Evolutionary conservation across 164 flowering plant genomes (phyloP), one percentile per base, ranked within the genome.

Genomic region (Warburgia ugandensis): DNA sequence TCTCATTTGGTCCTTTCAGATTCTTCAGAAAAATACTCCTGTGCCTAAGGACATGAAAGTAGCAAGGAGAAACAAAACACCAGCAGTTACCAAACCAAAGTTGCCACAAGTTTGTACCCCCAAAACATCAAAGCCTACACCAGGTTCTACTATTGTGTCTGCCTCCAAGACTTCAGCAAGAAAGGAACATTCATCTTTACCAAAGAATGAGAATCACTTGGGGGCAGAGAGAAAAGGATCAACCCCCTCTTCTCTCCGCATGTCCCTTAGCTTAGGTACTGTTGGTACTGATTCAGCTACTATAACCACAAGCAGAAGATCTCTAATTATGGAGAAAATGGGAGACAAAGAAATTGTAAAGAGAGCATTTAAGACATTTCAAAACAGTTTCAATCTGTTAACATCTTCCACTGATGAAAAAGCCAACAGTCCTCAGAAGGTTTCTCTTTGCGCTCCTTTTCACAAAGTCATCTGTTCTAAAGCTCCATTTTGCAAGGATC

Each of bases 341-440:
- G 91, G 85, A 25, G 95, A 86, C 62, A 86, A 86, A 59, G 95
- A 86, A 52, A 90, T 90, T 50, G 83, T 90, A 22, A 82, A 71
- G 61, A 72, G 89, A 68, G 97, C 88, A 40, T 90, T 90, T 55
- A 84, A 72, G 76, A 41, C 90, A 65, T 90, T 90, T 50, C 91
- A 77, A 31, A 76, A 60, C 52, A 73, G 50, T 59, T 47, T 46
- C 50, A 64, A 52, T 68, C 77, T 65, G 37, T 28, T 54, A 26
- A 61, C 65, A 48, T 28, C 74, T 42, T 61, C 70, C 16, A 32
- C 10, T 29, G 74, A 68, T 42, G 70, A 54, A 19, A 67, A 35
- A 50, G 42, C 69, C 43, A 28, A 64, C 17, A 37, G 25, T 7
- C 39, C 64, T 56, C 66, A 68, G 57, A 70, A 77, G 88, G 97